Evolutionary conservation across 345 rosid species (phyloP).

Genomic region (Citrus unshiu): DNA sequence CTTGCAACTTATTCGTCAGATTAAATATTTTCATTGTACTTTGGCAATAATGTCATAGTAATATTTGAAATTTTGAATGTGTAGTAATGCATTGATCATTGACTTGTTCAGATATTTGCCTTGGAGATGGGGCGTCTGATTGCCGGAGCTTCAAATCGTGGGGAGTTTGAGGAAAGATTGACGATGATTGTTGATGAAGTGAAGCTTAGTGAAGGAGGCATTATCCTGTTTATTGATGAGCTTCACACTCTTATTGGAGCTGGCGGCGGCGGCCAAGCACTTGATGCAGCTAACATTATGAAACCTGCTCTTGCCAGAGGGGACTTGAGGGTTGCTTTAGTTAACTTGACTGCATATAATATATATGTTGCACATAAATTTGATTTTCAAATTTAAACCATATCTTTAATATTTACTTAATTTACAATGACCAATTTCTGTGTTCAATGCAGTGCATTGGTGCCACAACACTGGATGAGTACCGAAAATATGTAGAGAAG

Average conservation of each 20-base stretch:
- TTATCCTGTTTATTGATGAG: slow-evolving; percentile 38
- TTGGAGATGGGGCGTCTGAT: slow-evolving; percentile 26
- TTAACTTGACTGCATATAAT: background rate
- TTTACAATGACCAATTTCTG: background rate
- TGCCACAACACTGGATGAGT: slow-evolving; percentile 26
- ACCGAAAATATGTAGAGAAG: slow-evolving; percentile 24
- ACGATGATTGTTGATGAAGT: slow-evolving; percentile 22
- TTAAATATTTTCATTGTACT: no score
- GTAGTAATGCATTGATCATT: no score
- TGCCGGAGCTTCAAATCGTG: slow-evolving; percentile 17
- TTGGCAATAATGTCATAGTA: background rate
- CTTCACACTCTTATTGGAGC: slow-evolving; percentile 27
- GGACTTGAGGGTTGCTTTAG: slow-evolving; percentile 11
- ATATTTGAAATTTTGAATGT: no score
- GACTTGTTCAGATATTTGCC: slow-evolving; percentile 16
- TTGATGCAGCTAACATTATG: slow-evolving; percentile 38
- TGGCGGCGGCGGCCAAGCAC: slow-evolving; percentile 8
- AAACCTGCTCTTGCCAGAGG: slow-evolving; percentile 36
- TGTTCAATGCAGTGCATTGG: slow-evolving; percentile 22
- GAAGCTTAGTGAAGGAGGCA: slow-evolving; percentile 7
- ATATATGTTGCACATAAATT: background rate
- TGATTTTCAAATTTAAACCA: background rate
- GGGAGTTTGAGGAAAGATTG: slow-evolving; percentile 29
- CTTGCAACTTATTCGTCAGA: background rate
- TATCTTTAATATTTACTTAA: no score